Evolutionary conservation across 2,329 filamentous ascomycete species (phyloP), one percentile per base, ranked within the genome.

Genomic region (Neobulgaria alba): DNA sequence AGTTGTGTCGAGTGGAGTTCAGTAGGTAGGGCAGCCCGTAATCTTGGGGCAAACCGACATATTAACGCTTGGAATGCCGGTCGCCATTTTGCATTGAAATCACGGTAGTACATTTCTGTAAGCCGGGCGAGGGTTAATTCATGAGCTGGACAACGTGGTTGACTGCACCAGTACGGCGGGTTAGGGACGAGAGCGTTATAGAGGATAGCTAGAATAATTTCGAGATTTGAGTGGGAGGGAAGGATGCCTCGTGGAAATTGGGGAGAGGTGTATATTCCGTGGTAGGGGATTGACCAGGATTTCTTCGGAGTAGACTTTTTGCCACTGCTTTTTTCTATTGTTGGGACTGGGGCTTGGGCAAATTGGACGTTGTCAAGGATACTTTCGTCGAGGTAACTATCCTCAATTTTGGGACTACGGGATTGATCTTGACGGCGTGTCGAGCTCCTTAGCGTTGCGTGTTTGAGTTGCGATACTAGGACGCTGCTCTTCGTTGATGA

Each of bases 231-330:
- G 16, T 23, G 30, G 10, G 20, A 14, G n/a, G 19, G 10, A 16
- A 17, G 23, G 10, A 38, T 29, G 15, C 36, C 36, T n/a, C 31
- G 15, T 16, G 36, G 36, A 19, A 30, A 38, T 31, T 38, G 23
- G 19, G 36, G 36, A 10, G 36, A 38, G 12, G 10, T 19, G 14
- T 38, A 38, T 3, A 15, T 14, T 10, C 36, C 36, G 30, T 38
- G 36, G 20, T 17, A 38, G 2, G 40, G 21, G 12, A 7, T 7
- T 7, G 7, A 26, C 23, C 23, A 26, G 7, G 23, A 26, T 12
- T 26, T 26, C 12, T 7, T 7, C 7, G 23, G 12, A 7, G 7
- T 7, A 7, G 7, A 12, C 23, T 26, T 7, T 12, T 26, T 26
- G 12, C 7, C 7, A 7, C 12, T 26, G 12, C 23, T 26, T 26